Percentiles rank a stretch among this genome's conserved stretches.
Evolutionary conservation across 1,284 basidiomycete genomes (phyloP).

Genomic region (Trametes versicolor): DNA sequence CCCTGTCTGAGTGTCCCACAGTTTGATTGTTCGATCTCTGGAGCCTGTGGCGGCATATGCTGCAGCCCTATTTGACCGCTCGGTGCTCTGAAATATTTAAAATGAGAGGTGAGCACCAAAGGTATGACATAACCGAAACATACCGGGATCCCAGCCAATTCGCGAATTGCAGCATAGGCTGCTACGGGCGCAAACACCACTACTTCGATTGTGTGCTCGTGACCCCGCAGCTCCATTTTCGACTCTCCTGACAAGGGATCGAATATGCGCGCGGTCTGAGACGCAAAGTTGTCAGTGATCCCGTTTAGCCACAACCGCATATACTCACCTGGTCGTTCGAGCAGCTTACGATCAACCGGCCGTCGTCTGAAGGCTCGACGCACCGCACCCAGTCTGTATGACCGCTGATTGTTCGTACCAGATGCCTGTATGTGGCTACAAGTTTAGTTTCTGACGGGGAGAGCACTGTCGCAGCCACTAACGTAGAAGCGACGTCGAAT

Average conservation of each 20-base stretch:
- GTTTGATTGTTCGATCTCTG: constrained; percentile 76
- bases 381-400: constrained; percentile 80
- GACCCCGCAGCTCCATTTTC: constrained; percentile 76
- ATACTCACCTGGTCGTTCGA: constrained; percentile 75
- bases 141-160: constrained; percentile 43
- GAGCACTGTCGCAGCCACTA: constrained; percentile 33
- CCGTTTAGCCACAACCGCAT: neutral
- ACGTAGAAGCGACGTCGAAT: constrained; percentile 80
- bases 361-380: constrained; percentile 68
- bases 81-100: constrained; percentile 27
- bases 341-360: constrained; percentile 66
- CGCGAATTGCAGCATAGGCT: constrained; percentile 63
- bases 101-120: neutral
- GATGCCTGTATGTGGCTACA: constrained; percentile 51
- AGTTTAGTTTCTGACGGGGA: neutral
- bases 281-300: neutral
- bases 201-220: constrained; percentile 80
- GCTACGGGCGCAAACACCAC: constrained; percentile 69
- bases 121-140: neutral
- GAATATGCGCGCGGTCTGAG: constrained; percentile 72
- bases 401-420: constrained; percentile 65
- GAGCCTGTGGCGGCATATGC: constrained; percentile 73
- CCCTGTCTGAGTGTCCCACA: constrained; percentile 76
- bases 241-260: constrained; percentile 69
- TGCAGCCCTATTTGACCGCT: constrained; percentile 46